Evolutionary conservation across 23 red algal species (phyloP), one percentile per base, ranked within the genome.

Genomic region (Gracilaria gracilis): DNA sequence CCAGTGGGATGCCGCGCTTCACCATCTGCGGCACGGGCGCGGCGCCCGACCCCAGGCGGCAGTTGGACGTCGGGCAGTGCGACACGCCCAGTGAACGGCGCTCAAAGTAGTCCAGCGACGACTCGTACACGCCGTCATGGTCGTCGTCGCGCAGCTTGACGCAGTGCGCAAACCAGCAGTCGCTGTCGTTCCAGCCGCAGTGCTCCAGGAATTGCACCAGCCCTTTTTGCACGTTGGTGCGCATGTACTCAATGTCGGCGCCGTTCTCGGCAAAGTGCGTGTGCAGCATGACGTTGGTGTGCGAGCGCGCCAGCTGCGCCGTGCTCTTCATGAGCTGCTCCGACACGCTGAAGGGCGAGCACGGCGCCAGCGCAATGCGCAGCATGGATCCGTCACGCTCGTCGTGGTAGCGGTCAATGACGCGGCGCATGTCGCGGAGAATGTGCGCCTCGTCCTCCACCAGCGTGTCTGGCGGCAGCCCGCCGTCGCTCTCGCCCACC

Each of bases 11-110:
- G 35, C 93, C 93, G 49, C 66, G 81, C 40, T 80, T 72, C 36
- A 95, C 33, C 84, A 98, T 82, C 15, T 88, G 23, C 46, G 74
- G 28, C 29, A 94, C 58, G n/a, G 93, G 97, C 28, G 77, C 82
- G 67, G 91, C 61, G 12, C 97, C 97, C 35, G 83, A 88, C 25
- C 78, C 97, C 82, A 98, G 88, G 21, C 93, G 93, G 75, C 93
- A 92, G 84, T 98, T 98, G 39, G 94, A 96, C 35, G 80, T 67
- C 25, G 97, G 97, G 79, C 97, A 98, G 88, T 98, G 97, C 16
- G 95, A 93, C n/a, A 95, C 79, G 44, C 84, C 84, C 40, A 87
- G 67, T 62, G 64, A 42, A 12, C 54, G 40, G 1, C 69, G 40
- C 36, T 44, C 84, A 75, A 87, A 87, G 50, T 76, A 87, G 32